Conservation (phyloP, 2,329 filamentous ascomycete genomes). For the Ophiostoma sp. region DNA sequence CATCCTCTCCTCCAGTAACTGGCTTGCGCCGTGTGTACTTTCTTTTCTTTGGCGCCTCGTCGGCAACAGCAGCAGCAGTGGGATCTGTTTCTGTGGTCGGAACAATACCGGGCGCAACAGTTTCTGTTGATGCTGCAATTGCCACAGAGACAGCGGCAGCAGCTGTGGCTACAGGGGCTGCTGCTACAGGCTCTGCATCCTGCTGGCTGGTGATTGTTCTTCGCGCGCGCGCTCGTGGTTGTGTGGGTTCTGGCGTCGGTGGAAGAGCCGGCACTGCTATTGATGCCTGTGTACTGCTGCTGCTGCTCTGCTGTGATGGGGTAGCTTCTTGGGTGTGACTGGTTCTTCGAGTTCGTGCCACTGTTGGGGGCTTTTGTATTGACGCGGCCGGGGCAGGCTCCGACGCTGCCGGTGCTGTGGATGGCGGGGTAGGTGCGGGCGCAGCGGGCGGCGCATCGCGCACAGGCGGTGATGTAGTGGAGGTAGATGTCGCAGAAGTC, state of each 20-base stretch:
- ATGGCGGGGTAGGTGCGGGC: conserved; percentile 8
- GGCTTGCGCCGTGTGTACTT: conserved; percentile 22
- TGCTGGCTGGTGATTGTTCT: not conserved
- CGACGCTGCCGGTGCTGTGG: conserved; percentile 1
- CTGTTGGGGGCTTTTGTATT: not conserved
- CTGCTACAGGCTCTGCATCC: not conserved
- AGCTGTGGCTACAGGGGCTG: not conserved
- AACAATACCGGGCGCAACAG: not conserved
- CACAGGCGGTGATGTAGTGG: not conserved
- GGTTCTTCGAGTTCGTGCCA: conserved; percentile 2
- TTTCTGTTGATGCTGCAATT: not conserved
- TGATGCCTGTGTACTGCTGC: not conserved
- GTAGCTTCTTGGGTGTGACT: not conserved
- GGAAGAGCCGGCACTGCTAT: conserved; percentile 5
- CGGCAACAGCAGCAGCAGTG: not conserved
- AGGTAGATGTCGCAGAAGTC: not conserved
- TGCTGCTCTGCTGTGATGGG: conserved; percentile 4
- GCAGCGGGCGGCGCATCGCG: not conserved
- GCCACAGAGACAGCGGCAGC: not conserved
- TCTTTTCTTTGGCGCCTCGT: conserved; percentile 19
- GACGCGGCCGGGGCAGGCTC: not conserved
- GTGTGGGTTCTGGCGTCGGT: conserved; percentile 14
- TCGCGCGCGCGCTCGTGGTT: not conserved
- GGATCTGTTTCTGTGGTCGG: conserved; percentile 3
- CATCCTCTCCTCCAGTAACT: not conserved